Base-by-base conservation (phyloP, 345 rosid species). In the Eucalyptus polybractea region DNA sequence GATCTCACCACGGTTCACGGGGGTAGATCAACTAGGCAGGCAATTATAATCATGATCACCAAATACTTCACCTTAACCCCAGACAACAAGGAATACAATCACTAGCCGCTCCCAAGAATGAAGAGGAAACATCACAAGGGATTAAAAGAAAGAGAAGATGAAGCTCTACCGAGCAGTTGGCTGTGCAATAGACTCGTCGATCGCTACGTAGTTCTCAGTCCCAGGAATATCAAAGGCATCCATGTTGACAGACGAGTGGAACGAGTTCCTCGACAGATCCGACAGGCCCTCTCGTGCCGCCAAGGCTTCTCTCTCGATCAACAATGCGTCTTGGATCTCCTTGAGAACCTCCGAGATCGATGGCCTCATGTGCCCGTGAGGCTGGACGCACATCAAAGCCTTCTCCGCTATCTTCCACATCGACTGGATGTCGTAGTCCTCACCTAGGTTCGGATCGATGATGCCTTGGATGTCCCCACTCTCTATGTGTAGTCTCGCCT, bases 401-500 rank as follows among this genome's bases (percentile, higher is more conserved):
- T 95, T 97, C 95, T 98, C 99, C 0, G 99, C 99, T 29, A 98
- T 96, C 93, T 98, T 98, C 99, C 99, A 98, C 98, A 98, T 96
- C 4, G 99, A 95, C 67, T 98, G 99, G 62, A 97, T 94, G 89
- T 97, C 98, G 27, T 96, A 98, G 31, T 95, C 98, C 16, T 95
- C 92, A 29, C 40, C 72, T n/a, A 98, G 88, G 3, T 91, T 91
- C 5, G 95, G 99, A 91, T 98, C 99, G 14, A 98, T 95, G 91
- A 98, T 96, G 89, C 97, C 96, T 88, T 96, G 96, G 86, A 98
- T 96, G 92, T 97, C 96, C 22, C 99, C 99, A 24, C 97, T 95
- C 94, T 97, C 99, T 31, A 98, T 96, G 93, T 97, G 99, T 90
- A 95, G 83, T 93, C 96, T 98, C 14, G 99, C 98, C 99, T 98